Percentiles rank a stretch among this genome's conserved stretches.
phyloP scores from a whole-genome alignment of 139 green algal species.

The Eudorina sp. region DNA sequence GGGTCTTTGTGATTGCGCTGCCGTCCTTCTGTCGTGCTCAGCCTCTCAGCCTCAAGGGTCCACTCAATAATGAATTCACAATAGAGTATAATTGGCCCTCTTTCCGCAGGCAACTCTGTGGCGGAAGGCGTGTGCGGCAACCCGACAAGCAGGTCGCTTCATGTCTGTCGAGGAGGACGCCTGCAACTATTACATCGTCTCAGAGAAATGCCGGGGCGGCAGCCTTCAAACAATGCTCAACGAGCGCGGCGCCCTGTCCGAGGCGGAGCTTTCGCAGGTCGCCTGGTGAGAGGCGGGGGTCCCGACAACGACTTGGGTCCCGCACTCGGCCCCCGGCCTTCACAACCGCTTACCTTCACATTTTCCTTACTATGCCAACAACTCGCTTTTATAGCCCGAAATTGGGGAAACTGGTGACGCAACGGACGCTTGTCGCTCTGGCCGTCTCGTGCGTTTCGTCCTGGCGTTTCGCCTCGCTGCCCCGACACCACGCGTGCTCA shows the following conservation, averaged over 20 bases:
- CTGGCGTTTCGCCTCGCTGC: too few relatives aligned
- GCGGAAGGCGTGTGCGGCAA: slow-evolving; percentile 9
- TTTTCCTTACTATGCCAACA: too few relatives aligned
- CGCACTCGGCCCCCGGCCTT: too few relatives aligned
- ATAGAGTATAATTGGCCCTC: background rate
- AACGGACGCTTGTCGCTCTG: too few relatives aligned
- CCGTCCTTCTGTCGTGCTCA: background rate
- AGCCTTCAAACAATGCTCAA: slow-evolving; percentile 42
- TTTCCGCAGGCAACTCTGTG: slow-evolving; percentile 20
- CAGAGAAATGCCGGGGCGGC: slow-evolving; percentile 40
- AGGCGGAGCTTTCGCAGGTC: slow-evolving; percentile 39
- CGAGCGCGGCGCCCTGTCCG: background rate
- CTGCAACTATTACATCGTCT: slow-evolving; percentile 33
- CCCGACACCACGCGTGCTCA: too few relatives aligned
- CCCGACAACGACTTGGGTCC: too few relatives aligned
- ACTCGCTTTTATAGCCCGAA: too few relatives aligned
- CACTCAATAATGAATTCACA: background rate
- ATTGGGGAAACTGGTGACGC: too few relatives aligned
- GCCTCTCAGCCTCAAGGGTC: background rate
- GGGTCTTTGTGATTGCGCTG: background rate
- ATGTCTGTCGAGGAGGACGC: slow-evolving; percentile 35
- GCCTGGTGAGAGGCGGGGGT: slow-evolving; percentile 42
- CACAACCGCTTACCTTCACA: too few relatives aligned
- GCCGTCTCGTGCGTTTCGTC: too few relatives aligned
- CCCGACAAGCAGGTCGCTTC: slow-evolving; percentile 10